Evolutionary conservation across 176 grass and related monocot species (phyloP), one percentile per base, ranked within the genome.

Genomic region (Musa troglodytarum): DNA sequence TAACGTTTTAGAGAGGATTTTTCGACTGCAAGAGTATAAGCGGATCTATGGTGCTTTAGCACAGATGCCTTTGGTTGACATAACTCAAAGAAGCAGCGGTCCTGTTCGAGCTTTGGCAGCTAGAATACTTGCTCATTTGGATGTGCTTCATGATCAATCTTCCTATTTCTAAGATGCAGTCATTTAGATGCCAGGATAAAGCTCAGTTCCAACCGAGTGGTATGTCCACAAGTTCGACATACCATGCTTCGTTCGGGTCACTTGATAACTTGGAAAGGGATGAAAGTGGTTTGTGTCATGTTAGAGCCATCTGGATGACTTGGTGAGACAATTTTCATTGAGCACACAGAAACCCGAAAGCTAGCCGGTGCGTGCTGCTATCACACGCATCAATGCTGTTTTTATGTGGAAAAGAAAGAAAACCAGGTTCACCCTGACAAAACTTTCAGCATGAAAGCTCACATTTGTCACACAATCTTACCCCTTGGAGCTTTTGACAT

Each of bases 71-170:
- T 68, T 68, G 29, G 65, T 68, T 49, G 65, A 68, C 25, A 68
- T 34, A 68, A 68, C 65, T 68, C 65, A 68, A 68, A 68, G 25
- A 29, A 11, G 65, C 24, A 68, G 1, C 34, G 65, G 65, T 68
- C 24, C 26, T 49, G 29, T 17, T 49, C 24, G 16, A 43, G 65
- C 65, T 34, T 68, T 68, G 25, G 23, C 65, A 7, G 65, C 65
- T 68, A 68, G 65, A 68, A 68, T 68, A 68, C 65, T 68, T 68
- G 23, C 65, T 68, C 65, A 68, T 68, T 68, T 68, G 65, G 14
- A 49, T 19, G 65, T 68, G 9, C 65, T 68, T 16, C 65, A 28
- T 49, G 23, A 68, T 49, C 65, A 68, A 68, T 68, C 65, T 49
- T 68, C 65, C 8, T 68, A 68, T 68, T 68, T 68, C 29, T 68